Evolutionary conservation across 352 stramenopile species (phyloP).

Genomic region (Phytophthora foliorum): DNA sequence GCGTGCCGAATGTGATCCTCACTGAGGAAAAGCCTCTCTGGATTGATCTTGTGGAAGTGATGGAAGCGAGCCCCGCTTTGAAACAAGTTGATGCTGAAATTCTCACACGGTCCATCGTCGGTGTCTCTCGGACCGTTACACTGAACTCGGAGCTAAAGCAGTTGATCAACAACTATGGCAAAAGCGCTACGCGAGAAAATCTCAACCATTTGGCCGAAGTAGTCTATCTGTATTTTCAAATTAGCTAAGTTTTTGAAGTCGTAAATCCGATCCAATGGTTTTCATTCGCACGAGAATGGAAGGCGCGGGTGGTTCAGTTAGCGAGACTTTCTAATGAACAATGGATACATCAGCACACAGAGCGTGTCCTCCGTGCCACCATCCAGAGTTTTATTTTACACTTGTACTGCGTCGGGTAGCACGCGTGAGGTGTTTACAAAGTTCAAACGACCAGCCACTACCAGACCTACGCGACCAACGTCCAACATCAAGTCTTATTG

Average conservation of each 20-base stretch:
- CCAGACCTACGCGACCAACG: slow-evolving; percentile 31
- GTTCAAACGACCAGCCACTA: slow-evolving; percentile 53
- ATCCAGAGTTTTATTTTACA: slow-evolving; percentile 47
- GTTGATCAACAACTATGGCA: slow-evolving; percentile 30
- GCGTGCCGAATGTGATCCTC: slow-evolving; percentile 46
- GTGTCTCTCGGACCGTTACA: slow-evolving; percentile 10
- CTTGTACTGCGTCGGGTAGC: slow-evolving; percentile 38
- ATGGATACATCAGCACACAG: too few relatives aligned
- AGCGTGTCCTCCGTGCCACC: slow-evolving; percentile 47
- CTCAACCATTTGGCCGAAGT: slow-evolving; percentile 27
- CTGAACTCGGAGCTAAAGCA: slow-evolving; percentile 19
- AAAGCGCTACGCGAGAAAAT: slow-evolving; percentile 33
- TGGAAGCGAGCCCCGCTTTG: slow-evolving; percentile 29
- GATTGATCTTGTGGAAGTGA: slow-evolving; percentile 46
- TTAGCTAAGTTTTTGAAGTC: slow-evolving; percentile 4
- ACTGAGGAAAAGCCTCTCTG: slow-evolving; percentile 32
- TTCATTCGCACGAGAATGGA: neutral
- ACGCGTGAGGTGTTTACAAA: slow-evolving; percentile 46
- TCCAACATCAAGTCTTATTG: slow-evolving; percentile 68
- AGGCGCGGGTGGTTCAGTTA: neutral
- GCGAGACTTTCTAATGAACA: neutral
- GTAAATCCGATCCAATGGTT: neutral
- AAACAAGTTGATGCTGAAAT: slow-evolving; percentile 40
- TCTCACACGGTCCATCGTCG: slow-evolving; percentile 38
- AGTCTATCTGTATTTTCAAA: slow-evolving; percentile 24